phyloP scores from a whole-genome alignment of 768 basidiomycete genomes.

The Trametes gibbosa region DNA sequence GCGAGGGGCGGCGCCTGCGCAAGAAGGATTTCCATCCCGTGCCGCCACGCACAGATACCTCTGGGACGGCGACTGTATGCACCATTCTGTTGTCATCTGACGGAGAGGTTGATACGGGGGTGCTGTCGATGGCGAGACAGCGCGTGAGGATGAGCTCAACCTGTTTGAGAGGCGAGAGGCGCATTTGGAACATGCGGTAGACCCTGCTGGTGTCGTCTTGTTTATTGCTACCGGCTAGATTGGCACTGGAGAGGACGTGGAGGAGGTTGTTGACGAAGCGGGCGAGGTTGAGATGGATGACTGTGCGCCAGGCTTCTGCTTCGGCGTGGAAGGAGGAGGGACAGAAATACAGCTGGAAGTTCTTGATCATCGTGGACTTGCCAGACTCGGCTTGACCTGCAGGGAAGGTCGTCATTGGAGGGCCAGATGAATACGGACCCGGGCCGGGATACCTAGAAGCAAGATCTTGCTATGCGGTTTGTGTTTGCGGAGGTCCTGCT shows the following conservation, averaged over 20 bases:
- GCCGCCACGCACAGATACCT: conserved; percentile 44
- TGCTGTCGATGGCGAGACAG: conserved; percentile 36
- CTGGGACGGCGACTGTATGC: conserved; percentile 36
- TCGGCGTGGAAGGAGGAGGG: conserved; percentile 55
- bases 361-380: conserved; percentile 61
- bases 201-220: conserved; percentile 26
- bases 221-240: not conserved
- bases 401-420: not conserved
- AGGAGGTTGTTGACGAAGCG: conserved; percentile 43
- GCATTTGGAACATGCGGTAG: conserved; percentile 41
- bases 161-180: conserved; percentile 49
- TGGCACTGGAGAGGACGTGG: conserved; percentile 33
- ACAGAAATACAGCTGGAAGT: conserved; percentile 56
- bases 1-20: conserved; percentile 15
- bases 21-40: conserved; percentile 47
- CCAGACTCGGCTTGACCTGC: conserved; percentile 60
- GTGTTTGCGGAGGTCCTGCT: conserved; percentile 37
- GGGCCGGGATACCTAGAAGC: conserved; percentile 44
- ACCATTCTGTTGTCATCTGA: conserved; percentile 17
- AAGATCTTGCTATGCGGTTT: conserved; percentile 44
- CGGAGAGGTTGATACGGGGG: conserved; percentile 7
- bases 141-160: conserved; percentile 49
- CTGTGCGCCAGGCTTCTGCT: conserved; percentile 54
- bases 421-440: not conserved
- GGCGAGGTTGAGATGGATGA: conserved; percentile 63